These are phyloP conservation scores for Leccinum olivaceopallidum DNA, from an alignment of 768 basidiomycete genomes.

Conservation along the genomic window DNA sequence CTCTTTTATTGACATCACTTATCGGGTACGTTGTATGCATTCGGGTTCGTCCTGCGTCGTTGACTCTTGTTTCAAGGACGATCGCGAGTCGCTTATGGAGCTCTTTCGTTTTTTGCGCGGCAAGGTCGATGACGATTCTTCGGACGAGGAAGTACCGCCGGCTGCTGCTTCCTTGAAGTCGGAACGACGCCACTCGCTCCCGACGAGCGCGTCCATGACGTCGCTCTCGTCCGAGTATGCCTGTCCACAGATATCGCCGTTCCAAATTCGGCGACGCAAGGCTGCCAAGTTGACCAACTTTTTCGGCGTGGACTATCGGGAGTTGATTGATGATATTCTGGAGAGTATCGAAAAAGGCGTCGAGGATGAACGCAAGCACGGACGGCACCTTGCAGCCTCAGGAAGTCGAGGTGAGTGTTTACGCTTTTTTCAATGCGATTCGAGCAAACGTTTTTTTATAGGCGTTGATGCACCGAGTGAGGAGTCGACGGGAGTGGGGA, in stretches of 20 bases:
- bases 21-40: conserved; percentile 54
- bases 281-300: conserved; percentile 86
- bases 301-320: conserved; percentile 85
- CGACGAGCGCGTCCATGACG: conserved; percentile 58
- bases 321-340: conserved; percentile 73
- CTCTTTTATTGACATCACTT: conserved; percentile 78
- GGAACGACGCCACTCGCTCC: conserved; percentile 71
- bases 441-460: conserved; percentile 20
- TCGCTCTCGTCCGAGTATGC: conserved; percentile 57
- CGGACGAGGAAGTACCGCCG: conserved; percentile 20
- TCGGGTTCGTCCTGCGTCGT: conserved; percentile 7
- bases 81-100: conserved; percentile 70
- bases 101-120: conserved; percentile 67
- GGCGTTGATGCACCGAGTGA: conserved; percentile 47
- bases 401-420: conserved; percentile 65
- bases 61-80: conserved; percentile 54
- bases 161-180: conserved; percentile 46
- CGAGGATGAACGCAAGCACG: conserved; percentile 64
- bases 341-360: conserved; percentile 80
- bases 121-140: conserved; percentile 18
- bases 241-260: conserved; percentile 44
- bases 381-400: conserved; percentile 56
- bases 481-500: conserved; percentile 28
- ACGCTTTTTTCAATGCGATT: background rate
- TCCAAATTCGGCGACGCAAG: conserved; percentile 69